These are phyloP conservation scores for Metrosideros polymorpha DNA, from an alignment of 441 rosid species.

Conservation along the genomic window DNA sequence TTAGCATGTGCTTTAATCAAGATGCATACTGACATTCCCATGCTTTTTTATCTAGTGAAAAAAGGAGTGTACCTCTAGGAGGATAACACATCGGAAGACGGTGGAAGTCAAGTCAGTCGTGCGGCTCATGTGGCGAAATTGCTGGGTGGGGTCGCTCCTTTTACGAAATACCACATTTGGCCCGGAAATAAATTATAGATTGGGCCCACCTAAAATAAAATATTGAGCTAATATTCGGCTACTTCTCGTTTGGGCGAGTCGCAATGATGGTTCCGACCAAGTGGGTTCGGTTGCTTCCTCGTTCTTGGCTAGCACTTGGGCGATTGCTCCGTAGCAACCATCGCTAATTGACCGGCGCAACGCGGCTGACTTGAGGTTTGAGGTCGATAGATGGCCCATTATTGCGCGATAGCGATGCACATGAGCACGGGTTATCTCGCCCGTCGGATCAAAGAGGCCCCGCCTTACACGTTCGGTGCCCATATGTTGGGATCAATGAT, in stretches of 20 bases:
- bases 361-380: neutral
- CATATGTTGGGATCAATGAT: neutral
- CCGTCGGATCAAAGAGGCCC: fast-evolving
- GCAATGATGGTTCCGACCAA: neutral
- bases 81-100: neutral
- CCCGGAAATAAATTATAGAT: neutral
- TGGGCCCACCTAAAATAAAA: neutral
- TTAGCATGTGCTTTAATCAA: neutral
- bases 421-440: neutral
- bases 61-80: neutral
- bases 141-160: neutral
- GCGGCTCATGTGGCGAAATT: neutral
- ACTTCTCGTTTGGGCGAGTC: neutral
- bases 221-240: neutral
- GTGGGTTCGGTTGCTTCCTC: neutral
- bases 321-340: neutral
- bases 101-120: neutral
- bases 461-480: neutral
- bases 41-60: neutral
- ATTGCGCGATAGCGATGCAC: fast-evolving
- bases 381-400: neutral
- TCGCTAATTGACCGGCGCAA: neutral
- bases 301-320: neutral
- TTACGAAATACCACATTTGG: neutral
- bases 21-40: neutral